Evolutionary conservation across 2,329 filamentous ascomycete species (phyloP).

Genomic region (Penicillium sp.): DNA sequence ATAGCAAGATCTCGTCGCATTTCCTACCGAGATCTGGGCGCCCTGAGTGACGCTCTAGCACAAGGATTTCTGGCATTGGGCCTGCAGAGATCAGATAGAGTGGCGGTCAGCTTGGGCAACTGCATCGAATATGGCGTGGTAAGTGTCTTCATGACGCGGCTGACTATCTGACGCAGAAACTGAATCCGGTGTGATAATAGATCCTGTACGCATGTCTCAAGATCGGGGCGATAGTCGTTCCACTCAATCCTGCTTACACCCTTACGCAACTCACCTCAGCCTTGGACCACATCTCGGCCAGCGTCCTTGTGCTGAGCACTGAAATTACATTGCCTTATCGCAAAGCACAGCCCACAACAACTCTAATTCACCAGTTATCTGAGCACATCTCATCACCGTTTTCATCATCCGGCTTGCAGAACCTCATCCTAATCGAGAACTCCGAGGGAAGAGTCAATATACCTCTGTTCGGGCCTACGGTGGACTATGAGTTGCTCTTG

Average conservation of each 20-base stretch:
- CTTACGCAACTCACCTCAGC: background rate
- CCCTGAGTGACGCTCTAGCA: no score
- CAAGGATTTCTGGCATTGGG: background rate
- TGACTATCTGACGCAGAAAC: background rate
- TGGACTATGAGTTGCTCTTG: no score
- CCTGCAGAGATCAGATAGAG: background rate
- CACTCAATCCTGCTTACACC: background rate
- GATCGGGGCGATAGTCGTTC: background rate
- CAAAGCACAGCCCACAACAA: background rate
- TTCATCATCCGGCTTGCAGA: no score
- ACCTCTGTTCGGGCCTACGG: no score
- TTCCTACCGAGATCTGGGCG: no score
- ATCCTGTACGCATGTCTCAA: constrained; percentile 1
- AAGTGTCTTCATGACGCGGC: background rate
- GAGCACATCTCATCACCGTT: no score
- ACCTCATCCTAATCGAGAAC: no score
- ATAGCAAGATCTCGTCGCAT: no score
- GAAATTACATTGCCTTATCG: background rate
- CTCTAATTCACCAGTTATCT: background rate
- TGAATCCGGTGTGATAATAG: background rate
- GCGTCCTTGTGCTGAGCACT: background rate
- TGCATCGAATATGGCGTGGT: constrained; percentile 1
- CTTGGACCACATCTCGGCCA: background rate
- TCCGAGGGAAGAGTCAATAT: no score
- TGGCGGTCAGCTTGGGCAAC: background rate